Evolutionary conservation across 805 yeast genomes (phyloP).

Genomic region (Blastobotrys chiropterorum): DNA sequence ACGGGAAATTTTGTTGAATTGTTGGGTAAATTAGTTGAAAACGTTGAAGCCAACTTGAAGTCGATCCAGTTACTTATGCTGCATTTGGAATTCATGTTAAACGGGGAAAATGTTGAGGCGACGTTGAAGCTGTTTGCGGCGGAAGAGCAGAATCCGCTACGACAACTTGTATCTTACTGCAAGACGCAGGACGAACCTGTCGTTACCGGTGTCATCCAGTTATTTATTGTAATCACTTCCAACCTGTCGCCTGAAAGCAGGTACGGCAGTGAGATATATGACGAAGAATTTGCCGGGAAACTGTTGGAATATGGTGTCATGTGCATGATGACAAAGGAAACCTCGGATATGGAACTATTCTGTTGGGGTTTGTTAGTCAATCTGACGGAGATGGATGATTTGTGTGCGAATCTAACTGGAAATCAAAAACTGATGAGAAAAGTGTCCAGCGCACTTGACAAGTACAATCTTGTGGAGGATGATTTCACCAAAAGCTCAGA

Average conservation of each 20-base stretch:
- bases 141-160: neutral
- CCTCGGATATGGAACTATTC: neutral
- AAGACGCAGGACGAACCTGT: neutral
- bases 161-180: neutral
- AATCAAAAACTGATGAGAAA: neutral
- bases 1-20: neutral
- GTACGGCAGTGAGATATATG: neutral
- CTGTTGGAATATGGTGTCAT: neutral
- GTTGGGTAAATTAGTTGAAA: neutral
- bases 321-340: neutral
- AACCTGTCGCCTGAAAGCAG: neutral
- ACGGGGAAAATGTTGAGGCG: neutral
- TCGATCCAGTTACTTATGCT: neutral
- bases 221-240: neutral
- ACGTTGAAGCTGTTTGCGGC: neutral
- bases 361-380: constrained; percentile 2
- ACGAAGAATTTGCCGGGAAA: neutral
- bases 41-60: neutral
- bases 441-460: neutral
- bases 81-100: constrained; percentile 9
- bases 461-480: neutral
- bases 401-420: neutral
- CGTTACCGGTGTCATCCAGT: neutral
- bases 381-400: neutral
- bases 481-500: neutral